Evolutionary conservation across 106 monocot genomes (phyloP), one percentile per base, ranked within the genome.

Genomic region (Chionographis japonica): DNA sequence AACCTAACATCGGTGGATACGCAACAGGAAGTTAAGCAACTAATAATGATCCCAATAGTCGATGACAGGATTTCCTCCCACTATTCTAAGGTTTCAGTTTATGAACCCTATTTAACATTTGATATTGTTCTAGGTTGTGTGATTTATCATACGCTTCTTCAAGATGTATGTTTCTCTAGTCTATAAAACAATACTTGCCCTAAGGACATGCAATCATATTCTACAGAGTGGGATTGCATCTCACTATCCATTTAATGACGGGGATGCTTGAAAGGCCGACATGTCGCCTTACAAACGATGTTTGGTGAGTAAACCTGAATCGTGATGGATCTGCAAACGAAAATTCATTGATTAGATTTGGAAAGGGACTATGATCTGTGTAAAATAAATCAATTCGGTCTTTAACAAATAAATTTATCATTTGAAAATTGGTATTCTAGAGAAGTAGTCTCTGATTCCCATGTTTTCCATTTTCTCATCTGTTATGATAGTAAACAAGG

Each of bases 381-480:
- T 10, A 46, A 10, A 6, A 5, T 6, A 46, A 46, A 46, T 46
- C 8, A 35, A 12, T 53, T n/a, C 15, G 2, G 5, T 16, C 58
- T 36, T 59, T 6, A 41, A 65, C n/a, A 4, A 18, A 61, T 52
- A 19, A 3, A 27, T 62, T 57, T 80, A 77, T 83, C 86, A 67
- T 65, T 76, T 40, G 76, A 73, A 72, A 80, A 87, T 50, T 87
- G 71, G 65, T 87, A 87, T 52, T 73, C 63, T 17, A 70, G 46
- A 27, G 86, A 76, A 14, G 61, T 14, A 12, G 87, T 83, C 65
- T 77, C 83, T 12, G 71, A 55, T 64, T 83, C 87, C 87, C 87
- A 88, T 19, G 71, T 66, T 56, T 84, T 88, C 87, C 83, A 88
- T 62, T 62, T 70, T 36, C 52, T 67, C 53, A 83, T 84, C 87